Conservation (phyloP, 208 protist genomes). For the Ichthyophonus hoferi region DNA sequence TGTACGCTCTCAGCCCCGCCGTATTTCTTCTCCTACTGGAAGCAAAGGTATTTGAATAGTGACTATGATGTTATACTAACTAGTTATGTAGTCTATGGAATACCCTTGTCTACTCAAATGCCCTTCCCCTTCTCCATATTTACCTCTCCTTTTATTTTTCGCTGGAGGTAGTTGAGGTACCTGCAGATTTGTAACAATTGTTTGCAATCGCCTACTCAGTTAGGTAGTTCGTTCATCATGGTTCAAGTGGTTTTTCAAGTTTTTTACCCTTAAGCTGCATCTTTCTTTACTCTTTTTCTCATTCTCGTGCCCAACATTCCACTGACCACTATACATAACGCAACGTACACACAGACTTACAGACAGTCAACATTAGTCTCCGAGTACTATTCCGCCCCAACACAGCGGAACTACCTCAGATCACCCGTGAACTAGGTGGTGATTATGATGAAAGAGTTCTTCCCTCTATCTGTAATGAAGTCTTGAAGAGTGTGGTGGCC, state of each 20-base stretch:
- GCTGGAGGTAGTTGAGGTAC: no score
- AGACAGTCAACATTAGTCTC: constrained; percentile 96
- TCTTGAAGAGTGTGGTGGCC: constrained; percentile 94
- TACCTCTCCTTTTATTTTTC: neutral
- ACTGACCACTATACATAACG: neutral
- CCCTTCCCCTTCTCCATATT: neutral
- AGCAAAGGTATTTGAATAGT: constrained; percentile 56
- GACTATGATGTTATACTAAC: no score
- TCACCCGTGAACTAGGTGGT: constrained; percentile 86
- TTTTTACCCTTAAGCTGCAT: no score
- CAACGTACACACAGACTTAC: constrained; percentile 88
- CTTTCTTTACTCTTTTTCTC: constrained; percentile 12
- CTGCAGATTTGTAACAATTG: no score
- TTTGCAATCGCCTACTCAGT: no score
- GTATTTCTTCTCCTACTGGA: constrained; percentile 66
- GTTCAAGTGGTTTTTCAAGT: constrained; percentile 35
- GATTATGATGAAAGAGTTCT: constrained; percentile 96
- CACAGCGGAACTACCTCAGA: constrained; percentile 76
- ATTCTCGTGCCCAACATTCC: neutral
- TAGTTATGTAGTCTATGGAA: no score
- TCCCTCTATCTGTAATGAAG: constrained; percentile 96
- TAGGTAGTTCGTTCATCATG: no score
- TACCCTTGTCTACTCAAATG: neutral
- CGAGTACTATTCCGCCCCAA: constrained; percentile 93
- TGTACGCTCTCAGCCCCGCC: constrained; percentile 71